Evolutionary conservation across 2,329 filamentous ascomycete species (phyloP).

Genomic region (Reticulascus tulasneorum): DNA sequence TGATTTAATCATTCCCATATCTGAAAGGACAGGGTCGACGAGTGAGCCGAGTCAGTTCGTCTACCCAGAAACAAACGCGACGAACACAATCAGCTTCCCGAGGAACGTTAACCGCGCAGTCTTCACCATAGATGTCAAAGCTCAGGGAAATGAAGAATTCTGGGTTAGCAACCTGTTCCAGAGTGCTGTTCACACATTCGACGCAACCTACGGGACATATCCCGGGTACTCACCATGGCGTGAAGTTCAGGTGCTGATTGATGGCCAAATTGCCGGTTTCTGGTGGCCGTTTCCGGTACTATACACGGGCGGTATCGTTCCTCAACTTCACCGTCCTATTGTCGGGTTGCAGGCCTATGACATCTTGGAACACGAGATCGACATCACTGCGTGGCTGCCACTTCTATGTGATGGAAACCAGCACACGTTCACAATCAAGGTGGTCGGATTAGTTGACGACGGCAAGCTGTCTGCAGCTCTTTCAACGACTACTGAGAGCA

Average conservation of each 20-base stretch:
- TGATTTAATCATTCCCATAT: slow-evolving; percentile 65
- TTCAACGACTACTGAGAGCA: slow-evolving; percentile 52
- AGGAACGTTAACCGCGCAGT: slow-evolving; percentile 66
- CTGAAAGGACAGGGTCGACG: slow-evolving; percentile 43
- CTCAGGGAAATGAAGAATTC: slow-evolving; percentile 74
- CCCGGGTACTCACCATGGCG: slow-evolving; percentile 71
- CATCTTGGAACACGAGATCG: slow-evolving; percentile 74
- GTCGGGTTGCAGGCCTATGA: slow-evolving; percentile 78
- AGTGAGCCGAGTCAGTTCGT: slow-evolving; percentile 62
- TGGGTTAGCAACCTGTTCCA: slow-evolving; percentile 79
- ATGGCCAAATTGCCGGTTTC: slow-evolving; percentile 68
- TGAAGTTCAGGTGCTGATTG: slow-evolving; percentile 75
- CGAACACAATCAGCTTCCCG: slow-evolving; percentile 56
- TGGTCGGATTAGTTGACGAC: slow-evolving; percentile 61
- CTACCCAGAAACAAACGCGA: slow-evolving; percentile 59
- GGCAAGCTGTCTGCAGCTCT: slow-evolving; percentile 39
- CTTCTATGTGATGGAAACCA: slow-evolving; percentile 59
- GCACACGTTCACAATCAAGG: slow-evolving; percentile 66
- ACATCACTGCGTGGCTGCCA: slow-evolving; percentile 73
- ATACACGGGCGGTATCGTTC: slow-evolving; percentile 76
- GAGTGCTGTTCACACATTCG: slow-evolving; percentile 56
- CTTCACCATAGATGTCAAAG: slow-evolving; percentile 70
- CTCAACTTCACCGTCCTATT: slow-evolving; percentile 72
- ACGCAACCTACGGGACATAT: slow-evolving; percentile 48
- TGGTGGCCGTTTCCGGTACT: slow-evolving; percentile 79